These are phyloP conservation scores for Coriolopsis trogii DNA, from an alignment of 1,284 basidiomycete genomes.

Conservation along the genomic window DNA sequence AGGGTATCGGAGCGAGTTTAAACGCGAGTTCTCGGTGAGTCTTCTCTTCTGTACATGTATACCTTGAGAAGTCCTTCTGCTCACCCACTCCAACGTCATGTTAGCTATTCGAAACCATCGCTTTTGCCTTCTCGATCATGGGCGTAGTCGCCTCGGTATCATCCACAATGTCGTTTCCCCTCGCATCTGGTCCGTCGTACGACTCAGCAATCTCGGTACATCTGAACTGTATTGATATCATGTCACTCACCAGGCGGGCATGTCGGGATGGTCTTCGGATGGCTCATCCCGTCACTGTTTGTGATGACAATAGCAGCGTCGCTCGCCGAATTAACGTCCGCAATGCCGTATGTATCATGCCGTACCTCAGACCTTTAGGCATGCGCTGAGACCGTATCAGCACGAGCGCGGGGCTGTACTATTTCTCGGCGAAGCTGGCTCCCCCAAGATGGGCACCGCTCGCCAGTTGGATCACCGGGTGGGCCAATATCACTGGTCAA, in stretches of 20 bases:
- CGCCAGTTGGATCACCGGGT: slow-evolving; percentile 78
- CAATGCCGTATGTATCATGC: slow-evolving; percentile 86
- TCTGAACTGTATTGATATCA: not conserved
- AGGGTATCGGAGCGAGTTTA: slow-evolving; percentile 78
- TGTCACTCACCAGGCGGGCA: slow-evolving; percentile 77
- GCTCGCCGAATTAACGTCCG: slow-evolving; percentile 74
- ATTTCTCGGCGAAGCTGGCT: slow-evolving; percentile 75
- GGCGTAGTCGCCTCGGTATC: slow-evolving; percentile 71
- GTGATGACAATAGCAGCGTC: slow-evolving; percentile 67
- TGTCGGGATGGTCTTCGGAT: slow-evolving; percentile 78
- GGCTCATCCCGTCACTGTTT: slow-evolving; percentile 73
- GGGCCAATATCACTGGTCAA: slow-evolving; percentile 67
- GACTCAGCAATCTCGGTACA: not conserved
- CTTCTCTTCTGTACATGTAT: not conserved
- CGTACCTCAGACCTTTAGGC: slow-evolving; percentile 31
- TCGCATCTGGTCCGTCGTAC: slow-evolving; percentile 52
- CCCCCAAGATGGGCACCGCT: slow-evolving; percentile 60
- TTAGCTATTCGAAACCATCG: slow-evolving; percentile 64
- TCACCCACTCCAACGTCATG: not conserved
- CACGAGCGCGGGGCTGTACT: slow-evolving; percentile 65
- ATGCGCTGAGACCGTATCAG: slow-evolving; percentile 14
- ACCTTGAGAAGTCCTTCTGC: not conserved
- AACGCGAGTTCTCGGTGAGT: slow-evolving; percentile 73
- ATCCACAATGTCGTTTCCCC: slow-evolving; percentile 65
- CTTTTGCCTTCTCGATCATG: slow-evolving; percentile 78